Percentiles rank a stretch among this genome's conserved stretches.
phyloP scores from a whole-genome alignment of 1,284 basidiomycete species.

The Anthracocystis walkeri region DNA sequence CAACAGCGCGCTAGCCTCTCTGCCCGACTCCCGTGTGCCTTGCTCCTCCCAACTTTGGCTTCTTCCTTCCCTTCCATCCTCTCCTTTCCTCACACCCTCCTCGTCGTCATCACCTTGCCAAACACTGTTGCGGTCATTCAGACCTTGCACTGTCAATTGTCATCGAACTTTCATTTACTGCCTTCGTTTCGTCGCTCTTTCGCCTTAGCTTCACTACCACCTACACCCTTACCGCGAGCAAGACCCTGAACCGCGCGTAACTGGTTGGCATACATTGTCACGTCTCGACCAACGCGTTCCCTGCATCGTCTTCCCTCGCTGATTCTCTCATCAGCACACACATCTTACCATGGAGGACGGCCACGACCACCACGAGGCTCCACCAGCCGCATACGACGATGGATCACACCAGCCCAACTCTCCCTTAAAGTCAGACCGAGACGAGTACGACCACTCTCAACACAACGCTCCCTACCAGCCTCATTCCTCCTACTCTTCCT shows the following conservation, averaged over 20 bases:
- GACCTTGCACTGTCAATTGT: too few relatives aligned
- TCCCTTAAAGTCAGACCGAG: slow-evolving; percentile 23
- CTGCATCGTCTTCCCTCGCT: background rate
- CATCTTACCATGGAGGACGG: slow-evolving; percentile 16
- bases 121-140: too few relatives aligned
- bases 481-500: slow-evolving; percentile 30
- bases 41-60: background rate
- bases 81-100: background rate
- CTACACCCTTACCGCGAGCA: too few relatives aligned
- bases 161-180: too few relatives aligned
- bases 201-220: too few relatives aligned
- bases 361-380: slow-evolving; percentile 26
- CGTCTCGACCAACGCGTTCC: background rate
- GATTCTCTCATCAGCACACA: background rate
- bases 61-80: background rate
- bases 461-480: slow-evolving; percentile 30
- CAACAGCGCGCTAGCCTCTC: background rate
- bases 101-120: background rate
- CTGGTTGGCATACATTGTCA: background rate
- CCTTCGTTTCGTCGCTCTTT: too few relatives aligned
- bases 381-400: slow-evolving; percentile 31
- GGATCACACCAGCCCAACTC: slow-evolving; percentile 13
- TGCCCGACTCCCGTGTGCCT: slow-evolving; percentile 6
- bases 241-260: too few relatives aligned
- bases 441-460: slow-evolving; percentile 28